phyloP scores from a whole-genome alignment of 169 alveolate genomes.

The Plasmodium gonderi region DNA sequence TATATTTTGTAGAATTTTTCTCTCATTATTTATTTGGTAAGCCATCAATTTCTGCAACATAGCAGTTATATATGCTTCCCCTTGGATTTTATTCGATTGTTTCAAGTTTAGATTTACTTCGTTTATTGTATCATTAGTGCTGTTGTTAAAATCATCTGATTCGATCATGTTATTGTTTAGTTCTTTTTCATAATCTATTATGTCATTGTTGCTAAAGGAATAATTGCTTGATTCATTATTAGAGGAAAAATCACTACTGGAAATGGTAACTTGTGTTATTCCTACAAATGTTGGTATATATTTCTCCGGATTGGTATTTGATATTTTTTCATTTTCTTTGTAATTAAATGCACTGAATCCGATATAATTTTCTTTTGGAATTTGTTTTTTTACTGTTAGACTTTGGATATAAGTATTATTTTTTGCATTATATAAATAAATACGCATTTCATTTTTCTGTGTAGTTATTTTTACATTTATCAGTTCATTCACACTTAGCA shows the following conservation, averaged over 20 bases:
- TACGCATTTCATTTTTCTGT: slow-evolving; percentile 15
- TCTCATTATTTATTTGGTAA: slow-evolving; percentile 23
- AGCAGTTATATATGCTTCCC: background rate
- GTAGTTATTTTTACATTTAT: slow-evolving; percentile 4
- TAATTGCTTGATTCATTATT: background rate
- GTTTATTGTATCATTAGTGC: background rate
- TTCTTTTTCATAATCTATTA: background rate
- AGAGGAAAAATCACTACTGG: background rate
- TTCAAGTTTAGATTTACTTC: background rate
- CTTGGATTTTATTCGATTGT: background rate
- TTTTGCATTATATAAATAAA: slow-evolving; percentile 5
- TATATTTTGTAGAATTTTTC: slow-evolving; percentile 11
- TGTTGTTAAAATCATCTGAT: background rate
- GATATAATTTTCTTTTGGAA: slow-evolving; percentile 43
- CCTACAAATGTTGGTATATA: slow-evolving; percentile 66
- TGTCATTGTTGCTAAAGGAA: no score
- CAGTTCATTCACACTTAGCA: background rate
- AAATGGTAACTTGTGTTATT: background rate
- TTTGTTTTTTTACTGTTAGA: slow-evolving; percentile 16
- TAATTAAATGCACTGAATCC: slow-evolving; percentile 54
- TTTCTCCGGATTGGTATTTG: background rate
- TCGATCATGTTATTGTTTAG: background rate
- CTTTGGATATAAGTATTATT: slow-evolving; percentile 11
- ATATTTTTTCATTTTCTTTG: slow-evolving; percentile 14
- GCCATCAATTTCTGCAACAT: slow-evolving; percentile 25